phyloP scores from a whole-genome alignment of 2,329 filamentous ascomycete species.

The Fusarium armeniacum region DNA sequence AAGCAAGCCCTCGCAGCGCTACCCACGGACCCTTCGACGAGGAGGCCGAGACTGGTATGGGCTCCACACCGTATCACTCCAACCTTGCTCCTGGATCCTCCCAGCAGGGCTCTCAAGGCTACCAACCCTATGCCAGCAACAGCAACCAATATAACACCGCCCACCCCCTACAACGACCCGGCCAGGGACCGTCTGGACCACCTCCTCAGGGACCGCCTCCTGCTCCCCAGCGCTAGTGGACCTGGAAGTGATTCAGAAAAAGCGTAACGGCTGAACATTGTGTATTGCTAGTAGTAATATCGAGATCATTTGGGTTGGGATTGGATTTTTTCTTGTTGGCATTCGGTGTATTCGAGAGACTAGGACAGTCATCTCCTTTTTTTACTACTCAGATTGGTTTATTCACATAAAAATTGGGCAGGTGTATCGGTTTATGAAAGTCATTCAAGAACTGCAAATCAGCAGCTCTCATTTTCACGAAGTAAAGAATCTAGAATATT shows the following conservation, averaged over 20 bases:
- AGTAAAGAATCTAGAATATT: constrained; percentile 50
- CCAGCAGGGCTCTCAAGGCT: constrained; percentile 40
- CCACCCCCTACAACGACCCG: constrained; percentile 43
- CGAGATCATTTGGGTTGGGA: constrained; percentile 17
- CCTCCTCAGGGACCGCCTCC: constrained; percentile 50
- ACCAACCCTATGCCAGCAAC: constrained; percentile 43
- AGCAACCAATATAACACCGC: constrained; percentile 39
- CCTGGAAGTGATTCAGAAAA: constrained; percentile 38
- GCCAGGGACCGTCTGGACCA: constrained; percentile 34
- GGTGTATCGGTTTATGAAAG: constrained; percentile 42
- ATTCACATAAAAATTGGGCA: constrained; percentile 33
- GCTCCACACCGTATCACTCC: constrained; percentile 52
- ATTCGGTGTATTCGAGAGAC: constrained; percentile 37
- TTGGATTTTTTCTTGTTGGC: constrained; percentile 34
- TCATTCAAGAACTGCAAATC: constrained; percentile 24
- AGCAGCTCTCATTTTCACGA: constrained; percentile 46
- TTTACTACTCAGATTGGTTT: constrained; percentile 42
- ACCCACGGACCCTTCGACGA: constrained; percentile 59
- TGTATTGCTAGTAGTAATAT: constrained; percentile 30
- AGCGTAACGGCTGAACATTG: constrained; percentile 30
- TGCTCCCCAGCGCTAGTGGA: constrained; percentile 47
- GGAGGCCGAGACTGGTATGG: constrained; percentile 58
- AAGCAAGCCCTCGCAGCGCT: constrained; percentile 52
- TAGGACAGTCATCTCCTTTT: constrained; percentile 24
- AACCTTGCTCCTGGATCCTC: constrained; percentile 46